Percentiles rank a stretch among this genome's conserved stretches.
Evolutionary conservation across 2,329 filamentous ascomycete genomes (phyloP).

Genomic region (Leptoxyphium fumago): DNA sequence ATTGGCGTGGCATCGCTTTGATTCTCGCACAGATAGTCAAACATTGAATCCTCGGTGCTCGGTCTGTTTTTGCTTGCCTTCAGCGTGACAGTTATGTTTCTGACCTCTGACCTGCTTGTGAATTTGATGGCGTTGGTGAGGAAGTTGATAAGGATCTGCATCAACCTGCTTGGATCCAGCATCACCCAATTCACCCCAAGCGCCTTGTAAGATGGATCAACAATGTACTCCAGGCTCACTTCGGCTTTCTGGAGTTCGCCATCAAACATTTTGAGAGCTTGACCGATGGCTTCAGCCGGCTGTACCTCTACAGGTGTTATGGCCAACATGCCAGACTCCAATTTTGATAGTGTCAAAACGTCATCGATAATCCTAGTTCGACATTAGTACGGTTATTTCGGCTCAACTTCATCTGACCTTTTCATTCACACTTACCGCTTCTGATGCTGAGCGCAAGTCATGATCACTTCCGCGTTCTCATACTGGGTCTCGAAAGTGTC

Average conservation of each 20-base stretch:
- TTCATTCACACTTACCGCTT: constrained; percentile 15
- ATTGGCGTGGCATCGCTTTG: not conserved
- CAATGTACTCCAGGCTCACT: constrained; percentile 7
- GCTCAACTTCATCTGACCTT: not conserved
- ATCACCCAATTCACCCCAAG: constrained; percentile 20
- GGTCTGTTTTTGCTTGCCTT: not conserved
- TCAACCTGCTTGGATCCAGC: constrained; percentile 23
- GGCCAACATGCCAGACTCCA: constrained; percentile 6
- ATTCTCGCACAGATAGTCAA: not conserved
- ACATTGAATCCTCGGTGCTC: no score
- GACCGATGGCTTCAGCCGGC: constrained; percentile 4
- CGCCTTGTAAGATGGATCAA: constrained; percentile 16
- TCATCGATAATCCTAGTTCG: constrained; percentile 48
- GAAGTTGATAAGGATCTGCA: constrained; percentile 23
- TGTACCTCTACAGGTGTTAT: constrained; percentile 4
- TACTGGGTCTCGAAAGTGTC: not conserved
- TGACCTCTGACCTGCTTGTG: constrained; percentile 7
- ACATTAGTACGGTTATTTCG: not conserved
- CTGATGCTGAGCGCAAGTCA: constrained; percentile 32
- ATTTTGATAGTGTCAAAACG: constrained; percentile 56
- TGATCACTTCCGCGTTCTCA: constrained; percentile 23
- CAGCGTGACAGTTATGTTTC: constrained; percentile 2
- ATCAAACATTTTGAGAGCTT: constrained; percentile 11
- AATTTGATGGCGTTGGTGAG: constrained; percentile 29
- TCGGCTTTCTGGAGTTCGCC: constrained; percentile 6